Evolutionary conservation across 2,329 filamentous ascomycete genomes (phyloP), one percentile per base, ranked within the genome.

Genomic region (Fusarium zealandicum): DNA sequence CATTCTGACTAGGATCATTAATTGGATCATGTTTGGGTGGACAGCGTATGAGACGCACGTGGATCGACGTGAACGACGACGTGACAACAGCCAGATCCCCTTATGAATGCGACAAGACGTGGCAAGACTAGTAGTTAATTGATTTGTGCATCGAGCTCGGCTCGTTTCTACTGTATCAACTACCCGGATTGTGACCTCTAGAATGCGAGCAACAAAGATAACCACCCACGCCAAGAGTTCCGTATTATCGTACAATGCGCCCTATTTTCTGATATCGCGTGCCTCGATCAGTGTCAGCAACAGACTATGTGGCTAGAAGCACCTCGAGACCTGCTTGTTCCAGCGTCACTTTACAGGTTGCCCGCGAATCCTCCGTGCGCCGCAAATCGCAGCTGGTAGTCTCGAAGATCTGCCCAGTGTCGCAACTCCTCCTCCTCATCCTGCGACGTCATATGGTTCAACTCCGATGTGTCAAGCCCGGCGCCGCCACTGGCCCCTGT

Each of bases 371-470:
- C 88, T 2, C 86, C 88, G 30, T 82, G 82, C 48, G 86, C 82
- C 8, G 86, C 83, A 69, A 92, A 90, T 51, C 87, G 85, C 57
- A 87, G 73, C 73, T 96, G 92, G 61, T 90, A 90, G 45, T 93
- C 89, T 53, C 90, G 82, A 60, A 96, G 73, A 69, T 90, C 90
- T 0, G 89, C 88, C 92, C 92, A 96, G 53, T 85, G 81, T 16
- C 84, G 80, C 62, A 95, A 73, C 72, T 95, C 90, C 45, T 88
- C 83, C 66, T 93, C 90, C 64, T 95, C 90, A 32, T 87, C 84
- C 59, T 90, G 74, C 13, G 69, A 70, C 53, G 77, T 80, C 80
- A 78, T 80, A 30, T 69, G 67, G 40, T 57, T 68, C 61, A 54
- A 69, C 22, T 72, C 70, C 2, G 74, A 60, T 50, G 69, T 68